A percentile compares a stretch with the other conserved stretches of the same genome.
Conservation (phyloP, 2,329 filamentous ascomycete genomes). For the Coniella vitis region DNA sequence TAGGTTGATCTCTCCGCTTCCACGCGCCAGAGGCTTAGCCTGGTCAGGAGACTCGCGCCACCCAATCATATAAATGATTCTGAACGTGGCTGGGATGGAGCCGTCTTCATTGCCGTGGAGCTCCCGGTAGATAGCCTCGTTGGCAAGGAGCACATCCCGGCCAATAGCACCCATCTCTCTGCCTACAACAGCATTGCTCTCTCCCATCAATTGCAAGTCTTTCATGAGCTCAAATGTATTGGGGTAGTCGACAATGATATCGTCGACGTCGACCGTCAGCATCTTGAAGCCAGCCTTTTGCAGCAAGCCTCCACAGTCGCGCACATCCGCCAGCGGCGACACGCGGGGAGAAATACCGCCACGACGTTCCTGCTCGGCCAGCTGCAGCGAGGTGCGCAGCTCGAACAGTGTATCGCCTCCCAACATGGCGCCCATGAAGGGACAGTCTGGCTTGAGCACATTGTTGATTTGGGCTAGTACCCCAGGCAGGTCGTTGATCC, state of each 20-base stretch:
- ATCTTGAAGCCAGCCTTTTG: slow-evolving; percentile 89
- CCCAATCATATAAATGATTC: slow-evolving; percentile 97
- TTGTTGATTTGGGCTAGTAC: slow-evolving; percentile 78
- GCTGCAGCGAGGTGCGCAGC: slow-evolving; percentile 83
- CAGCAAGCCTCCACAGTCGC: slow-evolving; percentile 82
- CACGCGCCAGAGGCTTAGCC: slow-evolving; percentile 70
- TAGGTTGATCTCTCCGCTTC: slow-evolving; percentile 79
- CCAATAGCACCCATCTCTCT: slow-evolving; percentile 72
- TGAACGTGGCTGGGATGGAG: slow-evolving; percentile 80
- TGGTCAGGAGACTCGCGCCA: slow-evolving; percentile 85
- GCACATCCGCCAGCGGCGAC: slow-evolving; percentile 84
- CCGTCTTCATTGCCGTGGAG: slow-evolving; percentile 78
- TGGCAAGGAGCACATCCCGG: slow-evolving; percentile 79
- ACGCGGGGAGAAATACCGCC: slow-evolving; percentile 91
- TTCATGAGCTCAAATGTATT: slow-evolving; percentile 85
- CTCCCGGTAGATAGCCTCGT: slow-evolving; percentile 80
- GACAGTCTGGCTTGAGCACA: slow-evolving; percentile 80
- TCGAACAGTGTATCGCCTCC: slow-evolving; percentile 93
- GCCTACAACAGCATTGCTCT: slow-evolving; percentile 82
- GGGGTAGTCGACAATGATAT: slow-evolving; percentile 93
- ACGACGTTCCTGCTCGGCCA: slow-evolving; percentile 82
- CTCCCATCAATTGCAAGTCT: slow-evolving; percentile 94
- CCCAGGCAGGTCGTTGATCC: slow-evolving; percentile 93
- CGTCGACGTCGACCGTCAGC: slow-evolving; percentile 93
- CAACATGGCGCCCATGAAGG: slow-evolving; percentile 94